Evolutionary conservation across 169 alveolate genomes (phyloP), one percentile per base, ranked within the genome.

Genomic region (Cryptosporidium viatorum): DNA sequence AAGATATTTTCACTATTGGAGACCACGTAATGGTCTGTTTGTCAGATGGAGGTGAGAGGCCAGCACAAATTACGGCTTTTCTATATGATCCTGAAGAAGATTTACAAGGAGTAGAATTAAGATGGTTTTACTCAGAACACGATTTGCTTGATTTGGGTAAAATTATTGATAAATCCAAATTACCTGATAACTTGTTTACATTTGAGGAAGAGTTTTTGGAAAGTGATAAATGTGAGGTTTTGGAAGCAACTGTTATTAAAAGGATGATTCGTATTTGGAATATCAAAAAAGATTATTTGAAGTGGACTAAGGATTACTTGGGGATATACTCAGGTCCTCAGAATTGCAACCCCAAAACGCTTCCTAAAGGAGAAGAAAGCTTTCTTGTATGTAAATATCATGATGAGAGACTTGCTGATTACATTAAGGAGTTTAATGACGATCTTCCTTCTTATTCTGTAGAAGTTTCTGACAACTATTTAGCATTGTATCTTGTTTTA

Each of bases 181-280:
- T 59, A 1, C 89, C 89, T 16, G 50, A 80, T 3, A 73, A 65
- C 16, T 10, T 80, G 51, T 80, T 80, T 23, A 16, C 48, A n/a
- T 80, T 43, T 62, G 89, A 80, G 21, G 89, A 80, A 12, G 89
- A 80, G 35, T 80, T 43, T 12, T n/a, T 80, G 37, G 89, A 80
- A 43, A 80, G 89, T 23, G 89, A 80, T 26, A 80, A 62, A 41
- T 80, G 89, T 33, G 89, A 80, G 26, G 62, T 80, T 29, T 62
- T 80, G 39, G 89, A 80, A n/a, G 68, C 67, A 1, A 80, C 33
- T 41, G 89, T 80, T 4, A 80, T 80, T 10, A 80, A 80, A 48
- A 80, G 89, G 39, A 80, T 80, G 89, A 80, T 80, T 37, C 69
- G 89, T 31, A 65, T 80, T 26, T 80, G 89, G 89, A 80, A 80